Conservation (phyloP, 352 stramenopile species). For the Sclerospora graminicola region DNA sequence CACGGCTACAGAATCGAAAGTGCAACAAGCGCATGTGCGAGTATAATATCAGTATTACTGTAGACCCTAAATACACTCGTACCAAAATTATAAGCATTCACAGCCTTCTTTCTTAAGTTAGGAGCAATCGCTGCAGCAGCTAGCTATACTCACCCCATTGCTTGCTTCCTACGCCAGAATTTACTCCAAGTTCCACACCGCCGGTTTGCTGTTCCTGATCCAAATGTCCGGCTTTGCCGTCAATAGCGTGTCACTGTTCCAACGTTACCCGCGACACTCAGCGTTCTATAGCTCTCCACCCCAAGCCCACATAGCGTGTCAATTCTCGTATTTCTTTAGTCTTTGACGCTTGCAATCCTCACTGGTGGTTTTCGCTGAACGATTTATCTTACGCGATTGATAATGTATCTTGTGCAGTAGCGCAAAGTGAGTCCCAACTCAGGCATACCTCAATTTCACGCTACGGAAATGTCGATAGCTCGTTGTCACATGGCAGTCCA, state of each 20-base stretch:
- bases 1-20: too few species aligned
- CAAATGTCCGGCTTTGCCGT: constrained; percentile 41
- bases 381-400: constrained; percentile 30
- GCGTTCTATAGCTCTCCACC: constrained; percentile 33
- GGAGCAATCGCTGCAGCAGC: too few species aligned
- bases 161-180: background rate
- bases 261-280: constrained; percentile 35
- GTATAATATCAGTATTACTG: too few species aligned
- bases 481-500: constrained; percentile 22
- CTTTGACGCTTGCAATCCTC: constrained; percentile 36
- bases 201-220: constrained; percentile 15
- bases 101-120: too few species aligned
- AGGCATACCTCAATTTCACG: constrained; percentile 23
- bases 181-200: constrained; percentile 6
- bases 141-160: constrained; percentile 1
- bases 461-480: constrained; percentile 29
- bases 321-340: too few species aligned
- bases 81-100: too few species aligned
- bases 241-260: constrained; percentile 33
- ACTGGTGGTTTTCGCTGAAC: constrained; percentile 42
- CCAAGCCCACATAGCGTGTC: constrained; percentile 26
- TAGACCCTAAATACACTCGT: too few species aligned
- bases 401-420: constrained; percentile 45
- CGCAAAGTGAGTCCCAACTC: constrained; percentile 35
- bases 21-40: too few species aligned